Conservation (phyloP, 148 eudicot species). For the Fallopia convolvulus region DNA sequence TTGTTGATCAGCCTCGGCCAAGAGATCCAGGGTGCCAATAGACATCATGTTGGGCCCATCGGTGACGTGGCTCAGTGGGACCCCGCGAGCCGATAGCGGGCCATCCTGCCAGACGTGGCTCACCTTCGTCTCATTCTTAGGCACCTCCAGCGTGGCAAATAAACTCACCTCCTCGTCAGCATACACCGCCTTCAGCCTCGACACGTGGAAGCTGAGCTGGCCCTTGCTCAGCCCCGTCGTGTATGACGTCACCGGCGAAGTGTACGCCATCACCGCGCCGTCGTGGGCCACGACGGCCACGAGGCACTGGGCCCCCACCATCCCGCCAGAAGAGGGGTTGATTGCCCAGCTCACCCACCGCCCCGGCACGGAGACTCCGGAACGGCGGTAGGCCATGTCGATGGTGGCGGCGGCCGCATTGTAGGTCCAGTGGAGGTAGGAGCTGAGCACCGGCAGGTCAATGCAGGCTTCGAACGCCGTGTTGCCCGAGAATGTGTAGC, state of each 20-base stretch:
- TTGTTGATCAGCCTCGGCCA: constrained; percentile 28
- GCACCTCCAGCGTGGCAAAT: constrained; percentile 46
- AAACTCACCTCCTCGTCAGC: constrained; percentile 37
- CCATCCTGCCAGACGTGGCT: constrained; percentile 91
- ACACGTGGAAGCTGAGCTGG: constrained; percentile 40
- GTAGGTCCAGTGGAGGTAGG: constrained; percentile 61
- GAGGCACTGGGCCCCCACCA: constrained; percentile 62
- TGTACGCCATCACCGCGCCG: constrained; percentile 46
- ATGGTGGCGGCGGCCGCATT: constrained; percentile 29
- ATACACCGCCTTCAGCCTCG: constrained; percentile 32
- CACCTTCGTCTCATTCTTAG: constrained; percentile 26
- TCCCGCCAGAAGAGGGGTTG: constrained; percentile 38
- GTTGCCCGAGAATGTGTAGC: constrained; percentile 32
- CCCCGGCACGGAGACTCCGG: constrained; percentile 14
- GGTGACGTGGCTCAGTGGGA: constrained; percentile 29
- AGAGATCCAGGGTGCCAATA: constrained; percentile 43
- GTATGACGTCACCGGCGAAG: constrained; percentile 44
- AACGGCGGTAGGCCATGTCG: constrained; percentile 53
- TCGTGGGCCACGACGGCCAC: constrained; percentile 41
- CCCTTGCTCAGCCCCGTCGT: constrained; percentile 37
- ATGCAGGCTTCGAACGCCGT: constrained; percentile 32
- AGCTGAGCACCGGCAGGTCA: constrained; percentile 47
- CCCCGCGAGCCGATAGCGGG: constrained; percentile 25
- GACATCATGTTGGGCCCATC: constrained; percentile 46
- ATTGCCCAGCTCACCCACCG: constrained; percentile 68